phyloP scores from a whole-genome alignment of 1,139 yeast species.

The Kurtzmaniella quercitrusa region DNA sequence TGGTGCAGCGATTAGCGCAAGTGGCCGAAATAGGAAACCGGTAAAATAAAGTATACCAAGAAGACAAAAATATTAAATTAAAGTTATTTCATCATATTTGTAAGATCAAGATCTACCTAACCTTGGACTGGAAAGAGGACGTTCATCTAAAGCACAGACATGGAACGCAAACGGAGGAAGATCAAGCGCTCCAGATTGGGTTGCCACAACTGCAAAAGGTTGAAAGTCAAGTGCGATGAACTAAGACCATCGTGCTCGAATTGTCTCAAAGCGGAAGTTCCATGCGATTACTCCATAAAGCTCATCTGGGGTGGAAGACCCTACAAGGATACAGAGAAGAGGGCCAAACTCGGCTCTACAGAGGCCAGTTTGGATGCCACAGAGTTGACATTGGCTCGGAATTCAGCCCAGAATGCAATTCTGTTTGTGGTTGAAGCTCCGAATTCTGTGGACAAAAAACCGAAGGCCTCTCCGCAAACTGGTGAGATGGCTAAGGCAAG shows the following conservation, averaged over 20 bases:
- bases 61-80: not conserved
- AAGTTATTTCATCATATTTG: not conserved
- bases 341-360: conserved; percentile 21
- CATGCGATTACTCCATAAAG: conserved; percentile 64
- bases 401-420: not conserved
- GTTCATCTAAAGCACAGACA: not conserved
- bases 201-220: conserved; percentile 65
- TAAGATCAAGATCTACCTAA: not conserved
- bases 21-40: not conserved
- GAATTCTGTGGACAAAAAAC: not conserved
- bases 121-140: too few species aligned
- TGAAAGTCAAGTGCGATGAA: conserved; percentile 76
- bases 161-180: conserved; percentile 1
- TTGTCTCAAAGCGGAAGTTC: conserved; percentile 44
- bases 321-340: conserved; percentile 37
- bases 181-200: conserved; percentile 37
- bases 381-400: not conserved
- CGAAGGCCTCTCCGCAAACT: not conserved
- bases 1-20: not conserved
- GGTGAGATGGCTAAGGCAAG: not conserved
- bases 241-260: conserved; percentile 57
- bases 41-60: not conserved
- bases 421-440: conserved; percentile 1
- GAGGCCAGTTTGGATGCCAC: not conserved
- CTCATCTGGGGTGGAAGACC: conserved; percentile 82